Evolutionary conservation across 2,329 filamentous ascomycete genomes (phyloP), one percentile per base, ranked within the genome.

Genomic region (Hymenoscyphus occultus): DNA sequence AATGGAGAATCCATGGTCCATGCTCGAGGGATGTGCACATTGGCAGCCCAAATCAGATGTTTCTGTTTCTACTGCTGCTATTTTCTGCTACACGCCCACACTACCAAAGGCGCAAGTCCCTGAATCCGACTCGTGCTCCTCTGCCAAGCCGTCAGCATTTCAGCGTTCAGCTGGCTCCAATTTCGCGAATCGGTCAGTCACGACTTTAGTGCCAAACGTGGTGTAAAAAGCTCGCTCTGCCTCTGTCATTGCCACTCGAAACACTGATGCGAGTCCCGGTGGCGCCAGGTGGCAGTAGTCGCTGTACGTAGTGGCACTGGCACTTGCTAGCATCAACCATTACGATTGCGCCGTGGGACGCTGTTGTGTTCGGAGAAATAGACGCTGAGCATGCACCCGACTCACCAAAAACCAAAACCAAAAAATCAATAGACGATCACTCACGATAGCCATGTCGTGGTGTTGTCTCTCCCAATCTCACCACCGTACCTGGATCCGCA

Each of bases 331-430:
- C 48, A 19, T 28, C 48, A 54, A 12, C 48, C n/a, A 54, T 28
- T 4, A 22, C 48, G 10, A 54, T 54, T 54, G 19, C 19, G 48
- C 48, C 48, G 48, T 54, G 35, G 48, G 19, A 22, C 10, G 48
- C 48, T 54, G 48, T 54, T 13, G 48, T 54, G 48, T 28, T 54
- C 48, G 19, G 48, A 54, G 48, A 54, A 54, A 22, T 54, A 54
- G 35, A 35, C 28, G 28, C 28, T 28, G 35, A 35, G 9, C 3
- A 7, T 5, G 35, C 2, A 35, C 4, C 28, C 28, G 28, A 28
- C 28, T 28, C 28, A 28, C 28, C 28, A 2, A 28, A 28, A 28
- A 28, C 28, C 28, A 28, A 28, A 28, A 28, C 28, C 3, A 28
- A 28, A 28, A 28, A 28, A 2, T 28, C 28, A 28, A 28, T 28